phyloP scores from a whole-genome alignment of 768 basidiomycete genomes.

The Leucocoprinus leucothites region DNA sequence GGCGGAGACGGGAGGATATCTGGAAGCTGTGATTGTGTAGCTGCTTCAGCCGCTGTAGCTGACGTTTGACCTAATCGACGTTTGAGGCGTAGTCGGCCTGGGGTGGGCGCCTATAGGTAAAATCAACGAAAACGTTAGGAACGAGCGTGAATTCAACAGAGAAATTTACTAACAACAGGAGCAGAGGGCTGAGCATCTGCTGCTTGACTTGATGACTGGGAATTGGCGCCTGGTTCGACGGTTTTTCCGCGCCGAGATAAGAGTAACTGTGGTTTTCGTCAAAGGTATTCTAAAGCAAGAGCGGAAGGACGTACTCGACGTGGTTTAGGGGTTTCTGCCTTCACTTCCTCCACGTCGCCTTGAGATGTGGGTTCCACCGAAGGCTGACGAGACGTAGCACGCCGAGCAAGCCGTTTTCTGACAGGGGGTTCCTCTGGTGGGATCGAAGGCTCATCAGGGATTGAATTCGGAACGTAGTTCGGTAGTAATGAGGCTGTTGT shows the following conservation, averaged over 20 bases:
- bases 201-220: neutral
- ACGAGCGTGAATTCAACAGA: neutral
- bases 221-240: constrained; percentile 24
- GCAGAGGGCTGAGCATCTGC: constrained; percentile 2
- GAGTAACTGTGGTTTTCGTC: neutral
- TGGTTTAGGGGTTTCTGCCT: constrained; percentile 6
- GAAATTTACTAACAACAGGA: constrained; percentile 14
- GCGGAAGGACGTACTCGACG: constrained; percentile 10
- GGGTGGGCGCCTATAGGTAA: constrained; percentile 36
- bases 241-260: constrained; percentile 42
- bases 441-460: constrained; percentile 47
- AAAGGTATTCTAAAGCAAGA: neutral
- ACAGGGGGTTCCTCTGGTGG: constrained; percentile 24
- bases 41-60: neutral
- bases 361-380: constrained; percentile 31
- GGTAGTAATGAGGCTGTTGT: constrained; percentile 35
- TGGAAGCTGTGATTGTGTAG: constrained; percentile 16
- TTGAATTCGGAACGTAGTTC: constrained; percentile 49
- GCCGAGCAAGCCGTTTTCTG: constrained; percentile 29
- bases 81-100: constrained; percentile 46
- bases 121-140: neutral
- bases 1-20: constrained; percentile 16
- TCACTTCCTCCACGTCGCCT: constrained; percentile 5
- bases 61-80: constrained; percentile 43
- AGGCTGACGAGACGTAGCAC: constrained; percentile 37